These are phyloP conservation scores for Backusella tuberculispora DNA, from an alignment of 192 early-diverging fungal species.

Conservation along the genomic window DNA sequence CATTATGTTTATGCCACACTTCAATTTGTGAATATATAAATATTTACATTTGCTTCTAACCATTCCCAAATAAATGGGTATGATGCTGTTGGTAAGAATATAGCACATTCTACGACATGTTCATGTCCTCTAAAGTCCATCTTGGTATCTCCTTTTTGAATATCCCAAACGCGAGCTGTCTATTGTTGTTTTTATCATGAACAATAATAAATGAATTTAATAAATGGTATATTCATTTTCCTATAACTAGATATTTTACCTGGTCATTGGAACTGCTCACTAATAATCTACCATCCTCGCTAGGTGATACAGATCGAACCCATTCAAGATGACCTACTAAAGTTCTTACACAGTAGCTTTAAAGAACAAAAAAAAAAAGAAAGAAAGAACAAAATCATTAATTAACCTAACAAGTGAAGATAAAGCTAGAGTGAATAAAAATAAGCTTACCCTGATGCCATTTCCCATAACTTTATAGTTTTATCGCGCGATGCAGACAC, in stretches of 20 bases:
- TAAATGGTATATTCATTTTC: neutral
- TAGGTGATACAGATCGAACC: slow-evolving; percentile 77
- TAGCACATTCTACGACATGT: slow-evolving; percentile 92
- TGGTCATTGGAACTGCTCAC: slow-evolving; percentile 87
- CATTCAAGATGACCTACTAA: slow-evolving; percentile 84
- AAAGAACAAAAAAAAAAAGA: neutral
- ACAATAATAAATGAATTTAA: neutral
- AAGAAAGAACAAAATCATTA: neutral
- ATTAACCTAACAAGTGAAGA: neutral
- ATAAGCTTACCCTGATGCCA: slow-evolving; percentile 66
- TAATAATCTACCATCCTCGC: slow-evolving; percentile 72
- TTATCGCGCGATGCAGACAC: slow-evolving; percentile 91
- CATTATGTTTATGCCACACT: no score
- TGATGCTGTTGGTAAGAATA: slow-evolving; percentile 76
- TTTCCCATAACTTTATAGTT: slow-evolving; percentile 92
- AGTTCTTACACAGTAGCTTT: slow-evolving; percentile 85
- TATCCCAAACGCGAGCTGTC: slow-evolving; percentile 87
- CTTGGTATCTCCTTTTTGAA: slow-evolving; percentile 70
- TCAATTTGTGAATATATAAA: neutral
- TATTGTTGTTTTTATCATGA: slow-evolving; percentile 29
- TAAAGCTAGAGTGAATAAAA: neutral
- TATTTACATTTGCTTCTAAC: slow-evolving; percentile 61
- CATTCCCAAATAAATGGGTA: slow-evolving; percentile 73
- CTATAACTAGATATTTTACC: slow-evolving; percentile 42
- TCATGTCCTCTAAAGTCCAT: slow-evolving; percentile 88